Conservation (phyloP, 768 basidiomycete genomes). For the Trametes cingulata region DNA sequence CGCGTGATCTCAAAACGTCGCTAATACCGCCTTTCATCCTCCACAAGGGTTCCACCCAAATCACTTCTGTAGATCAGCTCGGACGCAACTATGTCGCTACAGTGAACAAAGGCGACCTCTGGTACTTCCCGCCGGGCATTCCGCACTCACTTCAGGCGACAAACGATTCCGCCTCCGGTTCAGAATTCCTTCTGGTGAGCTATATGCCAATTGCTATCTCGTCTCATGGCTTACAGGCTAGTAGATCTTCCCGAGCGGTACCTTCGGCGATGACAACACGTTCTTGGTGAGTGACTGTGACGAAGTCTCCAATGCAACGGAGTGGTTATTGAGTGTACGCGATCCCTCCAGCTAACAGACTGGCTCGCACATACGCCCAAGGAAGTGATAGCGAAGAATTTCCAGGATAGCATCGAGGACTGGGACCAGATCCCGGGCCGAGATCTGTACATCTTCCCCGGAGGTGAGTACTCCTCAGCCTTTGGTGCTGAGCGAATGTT, state of each 20-base stretch:
- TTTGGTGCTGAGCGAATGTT: too few relatives aligned
- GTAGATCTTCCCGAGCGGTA: constrained; percentile 52
- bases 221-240: background rate
- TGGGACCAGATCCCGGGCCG: constrained; percentile 46
- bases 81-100: constrained; percentile 53
- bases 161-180: constrained; percentile 43
- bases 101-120: constrained; percentile 51
- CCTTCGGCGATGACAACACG: constrained; percentile 53
- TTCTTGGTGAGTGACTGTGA: constrained; percentile 41
- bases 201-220: background rate
- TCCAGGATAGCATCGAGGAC: constrained; percentile 40
- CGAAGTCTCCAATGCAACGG: background rate
- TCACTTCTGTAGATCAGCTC: constrained; percentile 48
- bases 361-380: constrained; percentile 55
- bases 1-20: too few relatives aligned
- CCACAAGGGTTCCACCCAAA: constrained; percentile 46
- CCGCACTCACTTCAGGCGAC: constrained; percentile 59
- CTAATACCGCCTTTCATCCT: too few relatives aligned
- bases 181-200: constrained; percentile 53
- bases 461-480: constrained; percentile 29
- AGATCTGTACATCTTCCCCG: constrained; percentile 56
- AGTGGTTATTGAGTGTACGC: too few relatives aligned
- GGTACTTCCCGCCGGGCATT: constrained; percentile 59
- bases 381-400: constrained; percentile 58
- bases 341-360: constrained; percentile 50